phyloP scores from a whole-genome alignment of 129 eudicot genomes.

The Chrysanthemum lavandulifolium region DNA sequence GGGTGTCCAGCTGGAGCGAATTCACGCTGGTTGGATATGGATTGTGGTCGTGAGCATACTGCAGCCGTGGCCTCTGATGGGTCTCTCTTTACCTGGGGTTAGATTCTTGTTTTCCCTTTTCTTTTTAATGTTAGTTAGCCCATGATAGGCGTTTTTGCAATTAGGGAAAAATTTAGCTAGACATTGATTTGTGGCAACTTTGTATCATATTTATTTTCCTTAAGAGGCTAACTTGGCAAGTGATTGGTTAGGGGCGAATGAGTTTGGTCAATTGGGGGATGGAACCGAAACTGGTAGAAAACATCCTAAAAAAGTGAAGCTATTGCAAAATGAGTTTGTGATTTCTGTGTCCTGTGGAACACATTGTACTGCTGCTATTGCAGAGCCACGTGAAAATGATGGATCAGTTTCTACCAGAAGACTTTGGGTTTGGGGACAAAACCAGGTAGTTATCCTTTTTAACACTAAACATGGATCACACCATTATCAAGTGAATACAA shows the following conservation, averaged over 20 bases:
- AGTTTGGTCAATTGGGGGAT: constrained; percentile 98
- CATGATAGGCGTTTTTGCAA: constrained; percentile 8
- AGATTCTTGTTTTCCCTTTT: constrained; percentile 24
- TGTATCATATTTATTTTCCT: constrained; percentile 2
- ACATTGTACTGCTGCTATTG: constrained; percentile 96
- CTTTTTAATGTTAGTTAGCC: neutral
- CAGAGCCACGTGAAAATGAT: constrained; percentile 91
- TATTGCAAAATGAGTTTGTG: constrained; percentile 72
- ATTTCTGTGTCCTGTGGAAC: constrained; percentile 94
- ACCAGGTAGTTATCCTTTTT: constrained; percentile 60
- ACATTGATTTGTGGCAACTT: constrained; percentile 14
- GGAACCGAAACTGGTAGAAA: constrained; percentile 82
- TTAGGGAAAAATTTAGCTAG: neutral
- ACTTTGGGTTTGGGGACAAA: constrained; percentile 99
- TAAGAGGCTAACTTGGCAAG: constrained; percentile 6
- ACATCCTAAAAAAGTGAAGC: constrained; percentile 73
- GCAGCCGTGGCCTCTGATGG: constrained; percentile 97
- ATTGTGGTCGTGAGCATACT: constrained; percentile 96
- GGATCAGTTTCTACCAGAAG: constrained; percentile 69
- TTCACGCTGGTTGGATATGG: constrained; percentile 84
- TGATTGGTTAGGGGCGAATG: constrained; percentile 75
- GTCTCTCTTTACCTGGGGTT: constrained; percentile 97
- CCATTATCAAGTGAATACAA: neutral
- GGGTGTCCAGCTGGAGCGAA: constrained; percentile 85
- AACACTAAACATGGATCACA: no score